Conservation (phyloP, 345 rosid species). For the Clarkia xantiana region DNA sequence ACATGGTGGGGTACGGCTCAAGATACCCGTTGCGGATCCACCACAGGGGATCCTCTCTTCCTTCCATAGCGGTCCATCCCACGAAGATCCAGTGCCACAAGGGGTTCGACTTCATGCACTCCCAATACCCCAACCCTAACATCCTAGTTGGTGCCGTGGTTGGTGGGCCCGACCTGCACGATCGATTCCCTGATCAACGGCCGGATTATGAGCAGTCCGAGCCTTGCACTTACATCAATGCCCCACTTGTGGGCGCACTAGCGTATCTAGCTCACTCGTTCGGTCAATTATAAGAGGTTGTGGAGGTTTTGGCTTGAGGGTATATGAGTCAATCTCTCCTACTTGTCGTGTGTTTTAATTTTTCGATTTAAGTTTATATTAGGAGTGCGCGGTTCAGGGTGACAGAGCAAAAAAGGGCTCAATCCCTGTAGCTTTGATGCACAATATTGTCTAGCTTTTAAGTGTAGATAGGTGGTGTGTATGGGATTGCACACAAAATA, state of each 20-base stretch:
- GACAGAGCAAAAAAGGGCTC: no score
- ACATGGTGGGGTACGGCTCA: constrained; percentile 90
- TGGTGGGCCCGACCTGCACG: constrained; percentile 78
- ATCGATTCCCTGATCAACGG: constrained; percentile 64
- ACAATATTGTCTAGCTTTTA: no score
- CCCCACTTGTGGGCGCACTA: constrained; percentile 84
- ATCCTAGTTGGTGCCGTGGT: constrained; percentile 69
- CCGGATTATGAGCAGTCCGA: constrained; percentile 82
- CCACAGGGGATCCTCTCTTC: constrained; percentile 94
- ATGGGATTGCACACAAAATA: no score
- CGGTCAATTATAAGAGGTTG: constrained; percentile 41
- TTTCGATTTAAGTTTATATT: no score
- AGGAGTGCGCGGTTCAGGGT: no score
- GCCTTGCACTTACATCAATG: constrained; percentile 85
- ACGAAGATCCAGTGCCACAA: constrained; percentile 49
- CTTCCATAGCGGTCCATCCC: constrained; percentile 60
- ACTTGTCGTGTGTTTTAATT: no score
- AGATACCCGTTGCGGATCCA: constrained; percentile 70
- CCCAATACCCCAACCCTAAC: constrained; percentile 75
- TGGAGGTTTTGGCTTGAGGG: no score
- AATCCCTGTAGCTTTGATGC: no score
- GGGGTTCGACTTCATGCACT: constrained; percentile 53
- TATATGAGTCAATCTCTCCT: no score
- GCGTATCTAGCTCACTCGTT: constrained; percentile 79
- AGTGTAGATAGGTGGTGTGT: no score